Conservation (phyloP, 306 rosid genomes). For the Parietaria judaica region DNA sequence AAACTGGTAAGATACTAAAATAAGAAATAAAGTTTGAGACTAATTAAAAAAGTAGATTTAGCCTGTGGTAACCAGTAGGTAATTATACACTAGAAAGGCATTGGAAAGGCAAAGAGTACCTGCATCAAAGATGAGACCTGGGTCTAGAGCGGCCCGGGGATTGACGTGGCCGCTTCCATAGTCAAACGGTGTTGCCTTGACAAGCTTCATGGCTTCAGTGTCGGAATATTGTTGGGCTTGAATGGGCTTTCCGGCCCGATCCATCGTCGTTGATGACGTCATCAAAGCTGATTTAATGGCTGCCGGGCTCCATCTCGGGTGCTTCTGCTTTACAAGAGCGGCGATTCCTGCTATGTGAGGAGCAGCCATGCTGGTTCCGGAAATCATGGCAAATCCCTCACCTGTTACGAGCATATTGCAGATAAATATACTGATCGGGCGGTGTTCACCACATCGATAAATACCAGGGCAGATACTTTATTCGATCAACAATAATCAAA, state of each 20-base stretch:
- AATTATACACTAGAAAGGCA: too few relatives aligned
- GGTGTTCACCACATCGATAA: not conserved
- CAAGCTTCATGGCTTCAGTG: slow-evolving; percentile 65
- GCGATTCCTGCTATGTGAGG: slow-evolving; percentile 99
- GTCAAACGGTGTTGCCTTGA: slow-evolving; percentile 81
- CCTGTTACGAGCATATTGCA: slow-evolving; percentile 39
- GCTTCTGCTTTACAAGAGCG: slow-evolving; percentile 96
- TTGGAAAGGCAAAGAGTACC: slow-evolving; percentile 28
- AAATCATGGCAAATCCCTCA: slow-evolving; percentile 94
- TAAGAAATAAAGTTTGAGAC: too few relatives aligned
- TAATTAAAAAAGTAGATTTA: too few relatives aligned
- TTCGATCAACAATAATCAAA: too few relatives aligned
- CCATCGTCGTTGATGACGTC: slow-evolving; percentile 85
- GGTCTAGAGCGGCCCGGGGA: slow-evolving; percentile 95
- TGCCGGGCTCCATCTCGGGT: slow-evolving; percentile 99
- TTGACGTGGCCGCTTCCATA: slow-evolving; percentile 96
- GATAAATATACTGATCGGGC: not conserved
- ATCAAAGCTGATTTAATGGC: slow-evolving; percentile 97
- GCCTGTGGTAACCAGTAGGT: too few relatives aligned
- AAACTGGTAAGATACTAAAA: too few relatives aligned
- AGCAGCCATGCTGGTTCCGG: slow-evolving; percentile 99
- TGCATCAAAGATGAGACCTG: slow-evolving; percentile 94
- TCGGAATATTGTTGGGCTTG: slow-evolving; percentile 90
- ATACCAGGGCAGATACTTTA: too few relatives aligned
- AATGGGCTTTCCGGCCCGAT: slow-evolving; percentile 86